Evolutionary conservation across 176 grass and related monocot genomes (phyloP).

Genomic region (Elaeis guineensis): DNA sequence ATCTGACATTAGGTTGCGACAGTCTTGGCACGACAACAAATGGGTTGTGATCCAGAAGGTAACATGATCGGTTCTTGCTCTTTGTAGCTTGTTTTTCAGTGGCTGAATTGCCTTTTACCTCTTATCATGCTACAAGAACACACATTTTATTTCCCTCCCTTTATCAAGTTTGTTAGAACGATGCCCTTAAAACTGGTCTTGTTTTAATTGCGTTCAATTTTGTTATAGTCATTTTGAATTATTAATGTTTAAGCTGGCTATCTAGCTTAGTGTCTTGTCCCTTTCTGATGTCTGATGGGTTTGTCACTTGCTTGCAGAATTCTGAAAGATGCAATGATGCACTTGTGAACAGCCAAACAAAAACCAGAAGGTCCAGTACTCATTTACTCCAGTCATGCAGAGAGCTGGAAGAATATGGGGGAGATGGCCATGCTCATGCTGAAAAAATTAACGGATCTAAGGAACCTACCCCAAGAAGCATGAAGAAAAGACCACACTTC

Average conservation of each 20-base stretch:
- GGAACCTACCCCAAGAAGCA: not conserved
- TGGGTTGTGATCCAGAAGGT: constrained; percentile 53
- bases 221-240: too few species aligned
- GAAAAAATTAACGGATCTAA: not conserved
- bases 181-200: too few species aligned
- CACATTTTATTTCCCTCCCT: too few species aligned
- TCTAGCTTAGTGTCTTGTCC: not conserved
- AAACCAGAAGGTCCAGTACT: not conserved
- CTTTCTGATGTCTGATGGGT: not conserved
- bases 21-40: constrained; percentile 11
- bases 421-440: not conserved
- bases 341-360: not conserved
- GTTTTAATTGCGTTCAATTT: too few species aligned
- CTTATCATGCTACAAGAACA: too few species aligned
- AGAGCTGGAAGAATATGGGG: constrained; percentile 1
- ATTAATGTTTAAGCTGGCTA: too few species aligned
- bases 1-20: constrained; percentile 10
- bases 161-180: too few species aligned
- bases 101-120: too few species aligned
- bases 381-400: not conserved
- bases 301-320: constrained; percentile 6
- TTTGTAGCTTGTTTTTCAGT: too few species aligned
- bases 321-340: constrained; percentile 1
- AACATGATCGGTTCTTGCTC: too few species aligned
- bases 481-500: constrained; percentile 12